phyloP scores from a whole-genome alignment of 1,139 yeast species.

The Yamadazyma epiphylla region DNA sequence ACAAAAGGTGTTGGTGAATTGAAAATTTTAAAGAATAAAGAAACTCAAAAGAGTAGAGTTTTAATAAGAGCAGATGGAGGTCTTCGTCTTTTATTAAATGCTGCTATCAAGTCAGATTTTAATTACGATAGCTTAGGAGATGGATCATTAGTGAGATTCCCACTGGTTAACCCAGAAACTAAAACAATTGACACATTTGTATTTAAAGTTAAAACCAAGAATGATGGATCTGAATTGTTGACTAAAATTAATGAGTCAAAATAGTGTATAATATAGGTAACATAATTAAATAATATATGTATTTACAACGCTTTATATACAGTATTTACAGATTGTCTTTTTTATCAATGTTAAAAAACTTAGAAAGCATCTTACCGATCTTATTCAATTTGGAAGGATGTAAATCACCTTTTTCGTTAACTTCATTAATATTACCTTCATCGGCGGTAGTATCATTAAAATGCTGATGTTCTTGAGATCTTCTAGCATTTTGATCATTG shows the following conservation, averaged over 20 bases:
- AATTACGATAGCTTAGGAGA: slow-evolving; percentile 57
- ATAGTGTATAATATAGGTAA: slow-evolving; percentile 1
- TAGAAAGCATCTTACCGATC: slow-evolving; percentile 60
- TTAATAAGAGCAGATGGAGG: slow-evolving; percentile 88
- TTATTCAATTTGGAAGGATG: slow-evolving; percentile 57
- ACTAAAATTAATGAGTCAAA: slow-evolving; percentile 46
- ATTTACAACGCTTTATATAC: neutral
- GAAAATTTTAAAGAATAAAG: slow-evolving; percentile 60
- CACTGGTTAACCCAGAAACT: slow-evolving; percentile 44
- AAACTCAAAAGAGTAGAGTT: slow-evolving; percentile 60
- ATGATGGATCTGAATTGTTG: slow-evolving; percentile 66
- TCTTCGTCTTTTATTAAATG: slow-evolving; percentile 73
- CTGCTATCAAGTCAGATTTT: slow-evolving; percentile 48
- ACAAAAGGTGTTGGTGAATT: slow-evolving; percentile 80
- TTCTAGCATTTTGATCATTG: slow-evolving; percentile 73
- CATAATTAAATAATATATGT: neutral
- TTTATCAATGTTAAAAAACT: slow-evolving; percentile 56
- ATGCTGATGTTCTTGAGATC: slow-evolving; percentile 45
- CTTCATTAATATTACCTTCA: slow-evolving; percentile 27
- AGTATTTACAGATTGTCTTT: slow-evolving; percentile 6
- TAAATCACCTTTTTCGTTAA: slow-evolving; percentile 37
- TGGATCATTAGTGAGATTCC: slow-evolving; percentile 52
- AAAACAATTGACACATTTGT: slow-evolving; percentile 53
- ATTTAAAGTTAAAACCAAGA: slow-evolving; percentile 61
- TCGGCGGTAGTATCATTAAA: slow-evolving; percentile 16